Base-by-base conservation (phyloP, 2,329 filamentous ascomycete genomes). In the Trichophyton simii region DNA sequence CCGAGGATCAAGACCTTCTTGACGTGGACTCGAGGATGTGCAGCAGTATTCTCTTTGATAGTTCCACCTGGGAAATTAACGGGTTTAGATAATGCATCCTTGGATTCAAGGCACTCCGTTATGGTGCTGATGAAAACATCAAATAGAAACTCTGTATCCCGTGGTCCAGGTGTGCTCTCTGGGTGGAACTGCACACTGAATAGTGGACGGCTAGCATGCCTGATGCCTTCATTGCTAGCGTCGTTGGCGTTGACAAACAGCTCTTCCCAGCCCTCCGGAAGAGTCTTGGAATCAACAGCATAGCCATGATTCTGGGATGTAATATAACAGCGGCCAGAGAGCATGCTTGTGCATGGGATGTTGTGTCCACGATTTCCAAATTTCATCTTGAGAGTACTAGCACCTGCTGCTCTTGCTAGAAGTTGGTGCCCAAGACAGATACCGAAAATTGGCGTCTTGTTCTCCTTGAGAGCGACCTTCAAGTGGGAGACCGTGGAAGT, bases 121-220 rank as follows among this genome's bases (percentile, higher is more conserved):
- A 97, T 89, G 20, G 91, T 88, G 76, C 87, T 79, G 72, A 99
- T 88, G 79, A 99, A 99, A 65, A 97, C 90, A 74, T 99, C 91
- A 66, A 99, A 99, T 28, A 99, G 81, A 72, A 89, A 96, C 74
- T 99, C 94, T 31, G 94, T 99, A 72, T 99, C 94, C 41, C 90
- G 84, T 59, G 94, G 94, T 62, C 94, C 94, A 2, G 94, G 94
- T 0, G 91, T 95, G 79, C 91, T 96, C 76, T 99, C 94, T 0
- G 94, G 94, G 72, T 99, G 94, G 78, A 99, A 99, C 73, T 99
- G 94, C n/a, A 97, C 94, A 80, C 91, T 96, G 81, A 99, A 99
- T 78, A 92, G 95, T 59, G 94, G 94, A 70, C 86, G 88, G 73
- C 79, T 83, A 57, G 83, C 78, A 74, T 97, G 91, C 75, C 91